These are phyloP conservation scores for Triangularia verruculosa DNA, from an alignment of 2,329 filamentous ascomycete species.

Conservation along the genomic window DNA sequence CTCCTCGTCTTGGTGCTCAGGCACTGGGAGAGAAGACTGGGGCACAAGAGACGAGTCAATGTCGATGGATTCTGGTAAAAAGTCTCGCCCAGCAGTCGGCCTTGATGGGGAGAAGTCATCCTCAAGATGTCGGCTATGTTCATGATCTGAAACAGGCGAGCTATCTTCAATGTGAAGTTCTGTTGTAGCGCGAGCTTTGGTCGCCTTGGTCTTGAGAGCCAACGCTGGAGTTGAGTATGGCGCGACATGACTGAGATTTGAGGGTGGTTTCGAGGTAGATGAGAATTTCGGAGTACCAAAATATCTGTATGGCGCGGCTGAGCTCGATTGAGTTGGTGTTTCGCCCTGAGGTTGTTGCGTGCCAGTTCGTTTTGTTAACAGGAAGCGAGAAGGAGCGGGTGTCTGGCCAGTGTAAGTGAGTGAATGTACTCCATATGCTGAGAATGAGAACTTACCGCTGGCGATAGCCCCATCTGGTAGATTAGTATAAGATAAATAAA, in stretches of 20 bases:
- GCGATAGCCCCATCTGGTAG: conserved; percentile 15
- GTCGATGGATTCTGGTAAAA: conserved; percentile 27
- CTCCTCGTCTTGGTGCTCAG: neutral
- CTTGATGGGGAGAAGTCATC: conserved; percentile 4
- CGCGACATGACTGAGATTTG: neutral
- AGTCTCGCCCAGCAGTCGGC: neutral
- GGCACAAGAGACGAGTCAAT: conserved; percentile 26
- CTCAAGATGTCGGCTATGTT: neutral
- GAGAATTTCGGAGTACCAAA: conserved; percentile 29
- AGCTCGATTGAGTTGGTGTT: conserved; percentile 20
- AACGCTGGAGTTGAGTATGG: conserved; percentile 18
- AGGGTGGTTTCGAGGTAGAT: conserved; percentile 13
- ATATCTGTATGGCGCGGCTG: conserved; percentile 21
- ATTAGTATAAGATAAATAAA: neutral
- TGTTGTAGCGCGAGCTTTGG: conserved; percentile 21
- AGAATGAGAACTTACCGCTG: conserved; percentile 14
- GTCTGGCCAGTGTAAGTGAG: conserved; percentile 24
- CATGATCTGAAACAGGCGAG: conserved; percentile 20
- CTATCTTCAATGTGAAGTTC: conserved; percentile 26
- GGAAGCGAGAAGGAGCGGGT: conserved; percentile 30
- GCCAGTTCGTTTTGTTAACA: conserved; percentile 25
- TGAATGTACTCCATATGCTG: neutral
- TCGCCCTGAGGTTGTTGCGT: conserved; percentile 20
- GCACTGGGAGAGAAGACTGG: conserved; percentile 12
- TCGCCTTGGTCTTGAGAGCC: conserved; percentile 14